Conservation (phyloP, 2,329 filamentous ascomycete species). For the Hymenoscyphus infarciens region DNA sequence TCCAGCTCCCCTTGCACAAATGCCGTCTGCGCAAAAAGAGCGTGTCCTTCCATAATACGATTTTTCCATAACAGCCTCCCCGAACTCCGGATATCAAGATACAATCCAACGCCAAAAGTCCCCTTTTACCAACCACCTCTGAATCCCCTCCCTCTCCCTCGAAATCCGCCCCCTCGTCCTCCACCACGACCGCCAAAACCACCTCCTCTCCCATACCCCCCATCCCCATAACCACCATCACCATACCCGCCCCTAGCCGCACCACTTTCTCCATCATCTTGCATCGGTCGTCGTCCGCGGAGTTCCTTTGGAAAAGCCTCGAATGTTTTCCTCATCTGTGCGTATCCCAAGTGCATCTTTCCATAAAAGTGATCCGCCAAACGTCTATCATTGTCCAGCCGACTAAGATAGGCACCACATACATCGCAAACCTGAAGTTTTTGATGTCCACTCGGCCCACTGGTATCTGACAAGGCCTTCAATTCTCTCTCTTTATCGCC, state of each 20-base stretch:
- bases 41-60: constrained; percentile 7
- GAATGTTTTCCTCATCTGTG: constrained; percentile 93
- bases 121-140: constrained; percentile 29
- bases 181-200: constrained; percentile 40
- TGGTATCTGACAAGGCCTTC: constrained; percentile 86
- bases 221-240: constrained; percentile 48
- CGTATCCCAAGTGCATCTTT: constrained; percentile 98
- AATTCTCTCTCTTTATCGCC: constrained; percentile 82
- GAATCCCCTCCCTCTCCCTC: constrained; percentile 31
- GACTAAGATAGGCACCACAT: constrained; percentile 88
- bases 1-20: too few species aligned
- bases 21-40: too few species aligned
- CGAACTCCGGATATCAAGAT: constrained; percentile 10
- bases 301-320: constrained; percentile 85
- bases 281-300: constrained; percentile 63
- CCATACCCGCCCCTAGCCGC: constrained; percentile 50
- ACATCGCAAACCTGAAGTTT: constrained; percentile 99
- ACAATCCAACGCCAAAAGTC: constrained; percentile 17
- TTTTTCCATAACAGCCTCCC: background rate
- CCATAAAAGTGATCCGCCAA: constrained; percentile 98
- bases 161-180: constrained; percentile 29
- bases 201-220: constrained; percentile 33
- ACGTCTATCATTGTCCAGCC: constrained; percentile 90
- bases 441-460: constrained; percentile 89
- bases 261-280: constrained; percentile 49